These are phyloP conservation scores for Aspergillaceae sp. DNA, from an alignment of 2,329 filamentous ascomycete species.

Conservation along the genomic window DNA sequence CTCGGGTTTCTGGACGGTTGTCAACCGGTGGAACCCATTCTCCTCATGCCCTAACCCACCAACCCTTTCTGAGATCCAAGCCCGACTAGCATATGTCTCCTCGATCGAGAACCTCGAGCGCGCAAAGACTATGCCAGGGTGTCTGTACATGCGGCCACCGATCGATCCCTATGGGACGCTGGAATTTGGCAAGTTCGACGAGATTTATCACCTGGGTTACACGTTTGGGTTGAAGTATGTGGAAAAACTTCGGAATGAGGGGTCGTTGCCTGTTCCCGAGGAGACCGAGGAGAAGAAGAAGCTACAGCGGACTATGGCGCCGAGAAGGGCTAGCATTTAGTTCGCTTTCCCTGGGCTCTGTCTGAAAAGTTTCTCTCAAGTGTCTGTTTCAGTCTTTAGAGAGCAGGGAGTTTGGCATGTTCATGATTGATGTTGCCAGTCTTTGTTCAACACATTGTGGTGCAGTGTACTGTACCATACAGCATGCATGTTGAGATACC, in stretches of 20 bases:
- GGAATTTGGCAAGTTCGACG: conserved; percentile 95
- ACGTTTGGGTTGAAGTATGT: conserved; percentile 75
- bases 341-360: not conserved
- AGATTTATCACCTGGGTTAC: conserved; percentile 88
- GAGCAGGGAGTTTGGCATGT: too few species aligned
- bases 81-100: conserved; percentile 85
- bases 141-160: conserved; percentile 92
- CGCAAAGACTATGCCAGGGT: conserved; percentile 83
- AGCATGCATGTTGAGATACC: too few species aligned
- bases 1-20: conserved; percentile 86
- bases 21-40: conserved; percentile 97
- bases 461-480: too few species aligned
- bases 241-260: conserved; percentile 65
- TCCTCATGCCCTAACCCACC: conserved; percentile 82
- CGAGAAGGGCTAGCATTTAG: conserved; percentile 63
- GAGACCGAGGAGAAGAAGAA: conserved; percentile 71
- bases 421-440: too few species aligned
- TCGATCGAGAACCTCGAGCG: conserved; percentile 90
- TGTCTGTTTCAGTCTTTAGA: too few species aligned
- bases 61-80: conserved; percentile 92
- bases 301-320: conserved; percentile 68
- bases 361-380: too few species aligned
- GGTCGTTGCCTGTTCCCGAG: conserved; percentile 60
- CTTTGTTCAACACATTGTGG: conserved; percentile 1
- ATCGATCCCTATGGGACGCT: conserved; percentile 89